Percentiles rank a stretch among this genome's conserved stretches.
Evolutionary conservation across 257 asterid genomes (phyloP).

Genomic region (Nicotiana otophora): DNA sequence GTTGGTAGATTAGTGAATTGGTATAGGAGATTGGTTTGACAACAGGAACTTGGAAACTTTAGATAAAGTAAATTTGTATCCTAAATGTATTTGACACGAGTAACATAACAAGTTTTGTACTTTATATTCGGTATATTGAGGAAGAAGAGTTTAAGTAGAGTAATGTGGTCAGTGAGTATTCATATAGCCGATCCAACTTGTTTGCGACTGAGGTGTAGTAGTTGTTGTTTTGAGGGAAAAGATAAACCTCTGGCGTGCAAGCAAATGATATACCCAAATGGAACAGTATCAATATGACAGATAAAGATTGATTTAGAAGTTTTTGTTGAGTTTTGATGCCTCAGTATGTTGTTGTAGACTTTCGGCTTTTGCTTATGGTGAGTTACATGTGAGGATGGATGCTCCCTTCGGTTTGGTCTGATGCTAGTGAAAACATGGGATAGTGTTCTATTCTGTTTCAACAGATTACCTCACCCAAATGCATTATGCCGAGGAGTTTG

Average conservation of each 20-base stretch:
- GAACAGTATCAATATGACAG: neutral
- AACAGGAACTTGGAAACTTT: neutral
- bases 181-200: too few species aligned
- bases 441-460: too few species aligned
- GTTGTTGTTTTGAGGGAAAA: neutral
- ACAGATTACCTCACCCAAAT: too few species aligned
- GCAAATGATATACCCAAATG: neutral
- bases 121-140: neutral
- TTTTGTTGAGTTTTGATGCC: constrained; percentile 6
- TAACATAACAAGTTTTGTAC: neutral
- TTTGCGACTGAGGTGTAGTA: too few species aligned
- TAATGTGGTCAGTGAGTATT: too few species aligned
- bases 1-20: neutral
- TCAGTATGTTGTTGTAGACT: neutral
- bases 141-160: neutral
- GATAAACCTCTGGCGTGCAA: neutral
- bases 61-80: neutral
- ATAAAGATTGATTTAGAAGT: neutral
- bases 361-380: neutral
- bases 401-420: neutral
- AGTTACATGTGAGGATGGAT: neutral
- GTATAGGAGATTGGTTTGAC: neutral
- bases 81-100: neutral
- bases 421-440: neutral
- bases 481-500: neutral